Base-by-base conservation (phyloP, 495 filamentous ascomycete genomes). In the Penicillium antarcticum region DNA sequence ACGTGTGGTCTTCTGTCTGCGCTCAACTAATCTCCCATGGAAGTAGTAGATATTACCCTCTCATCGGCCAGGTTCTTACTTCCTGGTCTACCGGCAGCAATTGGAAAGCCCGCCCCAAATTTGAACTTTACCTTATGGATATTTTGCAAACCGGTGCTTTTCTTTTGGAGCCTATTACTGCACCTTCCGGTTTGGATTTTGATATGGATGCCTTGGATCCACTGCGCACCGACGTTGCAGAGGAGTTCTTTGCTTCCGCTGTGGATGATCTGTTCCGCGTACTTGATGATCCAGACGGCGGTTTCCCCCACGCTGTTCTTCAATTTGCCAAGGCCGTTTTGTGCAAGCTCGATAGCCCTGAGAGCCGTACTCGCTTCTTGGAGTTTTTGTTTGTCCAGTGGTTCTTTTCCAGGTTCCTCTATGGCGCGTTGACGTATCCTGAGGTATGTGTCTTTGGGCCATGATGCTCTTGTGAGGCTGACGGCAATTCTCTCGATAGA, bases 61-160 rank as follows among this genome's bases (percentile, higher is more conserved):
- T 77, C 4, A 57, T 77, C 33, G 66, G 65, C 47, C 66, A 75
- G 32, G 67, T 77, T 11, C 80, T 97, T 32, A 90, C 92, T 68
- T 82, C 87, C 47, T 97, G 89, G 87, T 82, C 91, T 45, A 80
- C 83, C 32, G 87, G 89, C 74, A 83, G 88, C 62, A 86, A 90
- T 62, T 97, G 94, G 94, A 86, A 87, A 50, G 87, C 89, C 48
- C 88, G 85, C 53, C 82, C 84, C 55, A 91, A 89, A 57, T 85
- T 98, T 76, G 92, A 96, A 73, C 85, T 89, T 61, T 96, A 91
- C 62, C 81, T 98, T 5, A 92, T 95, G 89, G 85, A 90, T 62
- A 87, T 92, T 51, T 80, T 98, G 16, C 89, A 96, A 69, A 88
- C 92, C 61, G 94, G 94, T 51, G 84, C 88, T 21, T 97, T 96